Evolutionary conservation across 495 filamentous ascomycete genomes (phyloP).

Genomic region (Hyaloscypha bicolor): DNA sequence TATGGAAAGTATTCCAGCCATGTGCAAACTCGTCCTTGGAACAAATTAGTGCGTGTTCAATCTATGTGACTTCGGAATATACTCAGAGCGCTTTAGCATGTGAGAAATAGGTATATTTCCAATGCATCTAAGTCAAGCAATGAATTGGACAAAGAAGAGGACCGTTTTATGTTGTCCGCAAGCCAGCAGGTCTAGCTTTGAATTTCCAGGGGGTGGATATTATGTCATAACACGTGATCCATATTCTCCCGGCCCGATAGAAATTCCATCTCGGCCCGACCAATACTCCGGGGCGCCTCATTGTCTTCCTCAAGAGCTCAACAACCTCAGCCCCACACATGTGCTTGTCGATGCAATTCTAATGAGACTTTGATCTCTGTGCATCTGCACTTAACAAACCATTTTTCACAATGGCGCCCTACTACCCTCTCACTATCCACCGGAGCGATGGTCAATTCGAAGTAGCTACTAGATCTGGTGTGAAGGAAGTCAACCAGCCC

Average conservation of each 20-base stretch:
- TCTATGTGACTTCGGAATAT: no score
- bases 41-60: no score
- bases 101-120: no score
- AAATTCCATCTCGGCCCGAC: neutral
- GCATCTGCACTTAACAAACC: neutral
- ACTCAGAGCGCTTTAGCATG: no score
- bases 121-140: no score
- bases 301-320: neutral
- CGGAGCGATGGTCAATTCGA: conserved; percentile 45
- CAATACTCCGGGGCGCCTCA: neutral
- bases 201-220: neutral
- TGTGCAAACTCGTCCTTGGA: no score
- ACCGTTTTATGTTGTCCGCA: no score
- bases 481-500: conserved; percentile 46
- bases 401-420: conserved; percentile 16
- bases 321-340: neutral
- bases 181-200: no score
- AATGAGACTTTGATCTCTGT: neutral
- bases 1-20: no score
- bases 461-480: conserved; percentile 31
- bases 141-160: no score
- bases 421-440: conserved; percentile 35
- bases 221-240: neutral
- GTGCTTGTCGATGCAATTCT: neutral
- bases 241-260: neutral